These are phyloP conservation scores for Physcomitrium patens DNA, from an alignment of 225 moss, liverwort and hornwort genomes.

Conservation along the genomic window DNA sequence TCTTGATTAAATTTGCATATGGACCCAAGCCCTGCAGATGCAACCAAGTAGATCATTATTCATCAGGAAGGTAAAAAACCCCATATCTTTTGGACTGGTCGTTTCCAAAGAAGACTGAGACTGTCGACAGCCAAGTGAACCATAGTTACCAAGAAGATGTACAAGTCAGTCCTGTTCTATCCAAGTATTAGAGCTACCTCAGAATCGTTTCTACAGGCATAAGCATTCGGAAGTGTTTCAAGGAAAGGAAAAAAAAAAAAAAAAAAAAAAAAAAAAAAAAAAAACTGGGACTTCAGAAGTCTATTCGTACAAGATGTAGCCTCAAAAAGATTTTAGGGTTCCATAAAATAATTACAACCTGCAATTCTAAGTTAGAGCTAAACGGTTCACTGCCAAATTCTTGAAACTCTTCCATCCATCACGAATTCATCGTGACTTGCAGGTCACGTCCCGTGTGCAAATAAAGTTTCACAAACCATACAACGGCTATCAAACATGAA, in stretches of 20 bases:
- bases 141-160: constrained; percentile 21
- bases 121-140: background rate
- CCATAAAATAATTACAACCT: background rate
- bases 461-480: background rate
- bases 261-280: background rate
- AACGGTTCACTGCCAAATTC: background rate
- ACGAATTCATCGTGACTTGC: background rate
- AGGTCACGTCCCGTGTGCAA: constrained; percentile 4
- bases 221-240: background rate
- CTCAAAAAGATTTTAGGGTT: background rate
- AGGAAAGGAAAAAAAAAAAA: background rate
- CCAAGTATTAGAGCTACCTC: constrained; percentile 6
- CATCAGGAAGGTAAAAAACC: background rate
- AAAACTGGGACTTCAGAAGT: background rate
- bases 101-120: background rate
- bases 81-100: background rate
- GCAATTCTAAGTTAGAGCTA: background rate
- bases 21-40: constrained; percentile 72
- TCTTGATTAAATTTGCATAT: constrained; percentile 82
- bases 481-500: background rate
- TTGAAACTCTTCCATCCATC: background rate
- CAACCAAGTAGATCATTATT: background rate
- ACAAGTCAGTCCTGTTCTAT: background rate
- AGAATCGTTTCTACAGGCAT: background rate
- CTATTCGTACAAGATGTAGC: background rate